Base-by-base conservation (phyloP, 768 basidiomycete species). In the Pisolithus microcarpus region DNA sequence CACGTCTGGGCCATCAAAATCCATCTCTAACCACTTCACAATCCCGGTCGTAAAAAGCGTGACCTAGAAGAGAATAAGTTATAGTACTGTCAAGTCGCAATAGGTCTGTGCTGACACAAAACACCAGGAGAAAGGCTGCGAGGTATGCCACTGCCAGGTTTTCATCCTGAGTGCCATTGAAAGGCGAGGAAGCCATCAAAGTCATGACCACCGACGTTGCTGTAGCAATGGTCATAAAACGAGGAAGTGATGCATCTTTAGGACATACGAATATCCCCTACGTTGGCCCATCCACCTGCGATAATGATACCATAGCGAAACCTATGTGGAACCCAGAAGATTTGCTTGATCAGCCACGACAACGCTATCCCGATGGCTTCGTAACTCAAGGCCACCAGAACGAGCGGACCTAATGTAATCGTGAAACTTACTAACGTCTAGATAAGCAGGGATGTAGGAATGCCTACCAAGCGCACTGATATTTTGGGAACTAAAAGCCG, bases 281-380 rank as follows among this genome's bases (percentile, higher is more conserved):
- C 76, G 57, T 87, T 88, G 8, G 72, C 76, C 79, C 80, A 88
- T 3, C 76, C 79, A 37, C 85, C 86, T 0, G 85, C 84, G 3
- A 79, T 77, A 0, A 88, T 58, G 21, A 89, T 73, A 0, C 86
- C 88, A 58, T 81, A 79, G 43, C 86, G 72, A 60, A 89, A 88
- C 24, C 84, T 75, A 59, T 86, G 82, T 1, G 87, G 87, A 2
- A 89, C 85, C 80, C 85, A 88, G 58, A 84, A 87, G 46, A 84
- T 57, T 54, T 78, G 76, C 45, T 77, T 77, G 48, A 80, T 66
- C n/a, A 76, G 43, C 70, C 74, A 81, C 0, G 80, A 79, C 21
- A 82, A 70, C 7, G 63, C 34, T 8, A 80, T 61, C 7, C 87
- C 84, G 5, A 84, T 64, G 2, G 58, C 59, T 52, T 82, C 75